Evolutionary conservation across 106 monocot species (phyloP), one percentile per base, ranked within the genome.

Genomic region (Cymbidium sinense): DNA sequence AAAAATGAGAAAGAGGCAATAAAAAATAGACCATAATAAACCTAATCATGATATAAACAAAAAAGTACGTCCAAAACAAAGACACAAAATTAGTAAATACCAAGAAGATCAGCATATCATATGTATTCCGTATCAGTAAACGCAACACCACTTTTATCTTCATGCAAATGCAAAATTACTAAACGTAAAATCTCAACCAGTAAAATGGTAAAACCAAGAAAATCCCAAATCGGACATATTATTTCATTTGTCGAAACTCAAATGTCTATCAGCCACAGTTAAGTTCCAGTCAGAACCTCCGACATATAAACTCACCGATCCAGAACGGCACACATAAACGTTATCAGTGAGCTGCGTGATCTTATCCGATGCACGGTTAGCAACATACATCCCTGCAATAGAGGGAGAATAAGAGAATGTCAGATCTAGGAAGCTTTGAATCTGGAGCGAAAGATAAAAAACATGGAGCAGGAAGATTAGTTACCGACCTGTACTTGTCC

Each of bases 321-420:
- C 83, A 61, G 83, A 83, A 19, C 83, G 78, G 78, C 83, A 83
- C 34, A 83, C 83, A 20, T 83, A 83, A 51, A 83, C 78, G 77
- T 78, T 83, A 50, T 83, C 83, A 1, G 83, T 83, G 23, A 83
- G 77, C 74, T 73, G 74, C 7, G 83, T 78, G 27, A 83, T 83
- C 64, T 83, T 83, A 77, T 83, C 83, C 12, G 83, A 83, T 11
- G 83, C 75, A 19, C 78, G 78, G 44, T 83, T 83, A 37, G 83
- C 83, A 70, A 75, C 83, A 70, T 83, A 83, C 75, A 83, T 83
- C 44, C 83, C 83, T 83, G 25, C 37, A 13, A 70, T 18, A 62
- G 33, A 61, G 43, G 41, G 20, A 41, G 47, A n/a, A 30, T 1
- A 39, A 10, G 37, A 70, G 28, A 17, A 44, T 21, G 25, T n/a